Evolutionary conservation across 2,329 filamentous ascomycete genomes (phyloP), one percentile per base, ranked within the genome.

Genomic region (Ophiocordyceps unilateralis): DNA sequence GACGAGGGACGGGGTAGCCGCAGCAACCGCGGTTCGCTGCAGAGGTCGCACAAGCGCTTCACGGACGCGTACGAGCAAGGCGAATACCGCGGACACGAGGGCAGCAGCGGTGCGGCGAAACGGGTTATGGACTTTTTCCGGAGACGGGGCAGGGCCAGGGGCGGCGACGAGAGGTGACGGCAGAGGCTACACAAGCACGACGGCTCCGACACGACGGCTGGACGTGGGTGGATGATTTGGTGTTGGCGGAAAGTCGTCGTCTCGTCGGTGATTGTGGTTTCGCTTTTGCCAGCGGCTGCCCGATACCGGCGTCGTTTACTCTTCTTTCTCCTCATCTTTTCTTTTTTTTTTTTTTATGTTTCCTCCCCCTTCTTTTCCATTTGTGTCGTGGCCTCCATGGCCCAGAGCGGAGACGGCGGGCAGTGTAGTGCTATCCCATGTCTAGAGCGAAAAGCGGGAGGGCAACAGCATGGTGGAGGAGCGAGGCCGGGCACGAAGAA

Each of bases 91-190:
- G 75, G 79, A 42, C 79, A 87, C 54, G 79, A 79, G 26, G 89
- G 89, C 39, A 93, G 83, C 59, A 89, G 80, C 49, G 85, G 85
- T 44, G 83, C 87, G 3, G 87, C 88, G 14, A 81, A 88, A 58
- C 79, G 86, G 57, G 91, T 98, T 34, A 96, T 98, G 88, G 89
- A 98, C 64, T 94, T 96, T 62, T 98, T 98, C 69, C 74, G 91
- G 53, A 74, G 88, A 59, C 76, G 88, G 58, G 85, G 83, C 44
- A 86, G 81, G 64, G 84, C 80, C 51, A 70, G 82, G 55, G 74
- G 70, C 44, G 71, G 70, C 32, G 72, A 77, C 47, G 63, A 69
- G 52, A 68, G 70, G 65, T 74, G 49, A 56, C 44, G 23, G 6
- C 23, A 26, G 23, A 6, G 23, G 23, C 23, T 26, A n/a, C n/a